Percentiles rank a stretch among this genome's conserved stretches.
phyloP scores from a whole-genome alignment of 2,329 filamentous ascomycete genomes.

The Bipolaris gigantea region DNA sequence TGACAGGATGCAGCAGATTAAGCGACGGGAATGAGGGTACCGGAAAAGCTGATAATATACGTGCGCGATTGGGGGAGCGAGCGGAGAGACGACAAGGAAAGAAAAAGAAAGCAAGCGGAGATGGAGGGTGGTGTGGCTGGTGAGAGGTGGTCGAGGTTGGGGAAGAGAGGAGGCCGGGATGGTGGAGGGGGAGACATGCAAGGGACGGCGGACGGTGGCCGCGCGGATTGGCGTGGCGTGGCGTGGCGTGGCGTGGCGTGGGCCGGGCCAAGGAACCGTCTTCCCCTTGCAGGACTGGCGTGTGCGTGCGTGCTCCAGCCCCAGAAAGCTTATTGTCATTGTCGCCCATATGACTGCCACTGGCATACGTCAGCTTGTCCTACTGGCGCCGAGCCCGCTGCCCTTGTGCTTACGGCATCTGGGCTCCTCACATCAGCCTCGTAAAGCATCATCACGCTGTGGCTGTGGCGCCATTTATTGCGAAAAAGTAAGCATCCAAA shows the following conservation, averaged over 20 bases:
- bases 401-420: background rate
- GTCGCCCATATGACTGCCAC: slow-evolving; percentile 4
- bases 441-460: background rate
- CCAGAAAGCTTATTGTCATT: slow-evolving; percentile 6
- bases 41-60: too few relatives aligned
- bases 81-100: background rate
- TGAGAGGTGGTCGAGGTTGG: slow-evolving; percentile 18
- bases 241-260: background rate
- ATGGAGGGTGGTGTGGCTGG: slow-evolving; percentile 16
- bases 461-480: slow-evolving; percentile 1
- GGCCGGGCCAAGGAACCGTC: slow-evolving; percentile 6
- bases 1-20: too few relatives aligned
- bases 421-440: background rate
- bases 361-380: slow-evolving; percentile 4
- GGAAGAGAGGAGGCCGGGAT: slow-evolving; percentile 19
- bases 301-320: background rate
- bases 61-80: too few relatives aligned
- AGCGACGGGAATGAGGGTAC: too few relatives aligned
- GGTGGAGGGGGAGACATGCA: background rate
- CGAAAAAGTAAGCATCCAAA: background rate
- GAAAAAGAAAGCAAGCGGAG: background rate
- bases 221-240: background rate
- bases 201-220: too few relatives aligned
- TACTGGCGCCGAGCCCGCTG: background rate
- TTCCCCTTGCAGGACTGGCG: slow-evolving; percentile 8